phyloP scores from a whole-genome alignment of 768 basidiomycete genomes.

The Tylopilus felleus region DNA sequence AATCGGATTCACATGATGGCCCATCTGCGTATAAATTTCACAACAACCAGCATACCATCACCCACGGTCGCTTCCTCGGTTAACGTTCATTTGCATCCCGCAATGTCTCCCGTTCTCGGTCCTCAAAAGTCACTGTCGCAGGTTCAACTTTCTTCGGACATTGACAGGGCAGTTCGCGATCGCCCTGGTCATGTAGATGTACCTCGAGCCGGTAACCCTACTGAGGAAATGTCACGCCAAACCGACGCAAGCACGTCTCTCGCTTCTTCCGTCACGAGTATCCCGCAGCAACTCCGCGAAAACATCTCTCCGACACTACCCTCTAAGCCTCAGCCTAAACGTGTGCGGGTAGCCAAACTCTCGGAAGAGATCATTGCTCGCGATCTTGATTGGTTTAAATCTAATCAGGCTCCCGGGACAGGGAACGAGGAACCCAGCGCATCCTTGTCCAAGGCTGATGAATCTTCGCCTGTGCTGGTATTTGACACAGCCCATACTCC shows the following conservation, averaged over 20 bases:
- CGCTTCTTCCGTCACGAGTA: neutral
- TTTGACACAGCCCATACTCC: neutral
- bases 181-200: neutral
- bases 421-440: neutral
- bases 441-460: neutral
- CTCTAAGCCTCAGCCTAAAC: slow-evolving; percentile 28
- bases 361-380: slow-evolving; percentile 25
- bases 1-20: slow-evolving; percentile 1
- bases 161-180: neutral
- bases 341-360: slow-evolving; percentile 20
- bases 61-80: neutral
- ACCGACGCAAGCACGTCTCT: neutral
- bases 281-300: neutral
- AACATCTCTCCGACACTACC: neutral
- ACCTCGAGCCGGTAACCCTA: neutral
- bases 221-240: neutral
- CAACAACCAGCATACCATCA: neutral
- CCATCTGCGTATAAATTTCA: neutral
- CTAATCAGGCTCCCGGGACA: slow-evolving; percentile 2
- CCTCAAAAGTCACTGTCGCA: neutral
- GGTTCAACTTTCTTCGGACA: neutral
- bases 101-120: neutral
- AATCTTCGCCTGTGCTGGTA: neutral
- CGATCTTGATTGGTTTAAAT: slow-evolving; percentile 31
- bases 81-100: neutral